Evolutionary conservation across 352 stramenopile genomes (phyloP).

Genomic region (Pythium utonaiense): DNA sequence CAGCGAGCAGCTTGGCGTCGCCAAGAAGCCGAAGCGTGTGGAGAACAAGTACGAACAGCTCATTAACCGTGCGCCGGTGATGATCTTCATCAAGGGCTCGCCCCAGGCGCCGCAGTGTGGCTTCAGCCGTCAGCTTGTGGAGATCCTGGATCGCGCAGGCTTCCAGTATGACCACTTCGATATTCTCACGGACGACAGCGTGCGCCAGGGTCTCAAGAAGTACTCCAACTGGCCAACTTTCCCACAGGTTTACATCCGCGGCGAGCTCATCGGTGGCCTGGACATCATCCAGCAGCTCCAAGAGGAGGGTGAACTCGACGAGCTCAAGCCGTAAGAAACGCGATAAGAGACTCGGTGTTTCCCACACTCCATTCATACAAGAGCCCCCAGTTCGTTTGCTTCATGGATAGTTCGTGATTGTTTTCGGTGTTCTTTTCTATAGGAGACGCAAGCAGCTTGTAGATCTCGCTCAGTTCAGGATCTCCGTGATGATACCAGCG

Average conservation of each 20-base stretch:
- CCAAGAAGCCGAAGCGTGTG: conserved; percentile 74
- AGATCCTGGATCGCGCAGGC: conserved; percentile 87
- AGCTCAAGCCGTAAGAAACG: conserved; percentile 61
- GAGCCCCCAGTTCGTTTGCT: not conserved
- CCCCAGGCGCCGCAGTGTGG: conserved; percentile 92
- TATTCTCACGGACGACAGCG: conserved; percentile 95
- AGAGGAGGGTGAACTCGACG: conserved; percentile 80
- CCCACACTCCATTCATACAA: not conserved
- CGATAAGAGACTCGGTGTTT: not conserved
- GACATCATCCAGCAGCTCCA: conserved; percentile 97
- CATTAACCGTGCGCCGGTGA: conserved; percentile 88
- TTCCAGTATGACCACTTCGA: conserved; percentile 96
- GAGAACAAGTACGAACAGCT: conserved; percentile 89
- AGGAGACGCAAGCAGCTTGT: not conserved
- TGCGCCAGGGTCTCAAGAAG: conserved; percentile 96
- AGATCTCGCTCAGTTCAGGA: conserved; percentile 52
- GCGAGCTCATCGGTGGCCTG: conserved; percentile 96
- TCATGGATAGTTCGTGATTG: not conserved
- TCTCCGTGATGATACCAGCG: conserved; percentile 83
- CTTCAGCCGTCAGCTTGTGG: conserved; percentile 94
- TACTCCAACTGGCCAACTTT: conserved; percentile 98
- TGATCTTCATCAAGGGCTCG: conserved; percentile 99
- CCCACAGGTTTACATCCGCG: conserved; percentile 97
- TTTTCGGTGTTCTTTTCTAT: conserved; percentile 3
- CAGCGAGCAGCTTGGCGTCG: conserved; percentile 86